Conservation (phyloP, 2,329 filamentous ascomycete genomes). For the Epichloe hybrida region DNA sequence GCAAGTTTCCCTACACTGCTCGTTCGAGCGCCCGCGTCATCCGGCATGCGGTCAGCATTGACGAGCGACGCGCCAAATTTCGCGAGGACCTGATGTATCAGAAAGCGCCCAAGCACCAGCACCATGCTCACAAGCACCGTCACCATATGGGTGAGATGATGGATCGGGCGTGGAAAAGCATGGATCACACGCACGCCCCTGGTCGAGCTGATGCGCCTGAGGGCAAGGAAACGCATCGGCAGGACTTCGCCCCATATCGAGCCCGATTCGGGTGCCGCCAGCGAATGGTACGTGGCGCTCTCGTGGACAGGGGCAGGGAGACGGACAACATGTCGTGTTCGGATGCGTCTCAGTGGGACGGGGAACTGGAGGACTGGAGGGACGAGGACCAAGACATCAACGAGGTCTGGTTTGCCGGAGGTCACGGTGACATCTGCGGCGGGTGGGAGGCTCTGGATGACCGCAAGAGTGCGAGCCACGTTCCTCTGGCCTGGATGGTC, state of each 20-base stretch:
- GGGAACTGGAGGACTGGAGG: conserved; percentile 25
- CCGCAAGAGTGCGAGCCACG: conserved; percentile 52
- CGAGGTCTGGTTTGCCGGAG: conserved; percentile 70
- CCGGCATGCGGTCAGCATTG: conserved; percentile 56
- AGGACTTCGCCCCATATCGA: conserved; percentile 27
- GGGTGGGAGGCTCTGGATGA: conserved; percentile 50
- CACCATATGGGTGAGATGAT: conserved; percentile 11
- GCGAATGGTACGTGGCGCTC: conserved; percentile 8
- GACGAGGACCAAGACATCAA: conserved; percentile 56
- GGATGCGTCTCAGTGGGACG: conserved; percentile 13
- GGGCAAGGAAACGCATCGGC: background rate
- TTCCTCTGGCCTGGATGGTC: conserved; percentile 59
- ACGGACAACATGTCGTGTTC: conserved; percentile 19
- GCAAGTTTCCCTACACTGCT: conserved; percentile 58
- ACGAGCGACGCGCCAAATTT: conserved; percentile 59
- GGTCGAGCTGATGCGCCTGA: background rate
- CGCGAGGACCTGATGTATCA: conserved; percentile 56
- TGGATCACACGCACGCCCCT: conserved; percentile 3
- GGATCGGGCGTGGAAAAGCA: conserved; percentile 8
- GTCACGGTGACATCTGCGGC: conserved; percentile 67
- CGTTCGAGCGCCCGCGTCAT: conserved; percentile 46
- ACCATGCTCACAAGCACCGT: conserved; percentile 11
- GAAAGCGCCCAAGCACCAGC: conserved; percentile 10
- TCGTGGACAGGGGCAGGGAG: conserved; percentile 5
- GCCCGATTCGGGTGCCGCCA: conserved; percentile 25